Percentiles rank a stretch among this genome's conserved stretches.
These are phyloP conservation scores for Aurinia saxatilis DNA, from an alignment of 345 rosid species.

Conservation along the genomic window DNA sequence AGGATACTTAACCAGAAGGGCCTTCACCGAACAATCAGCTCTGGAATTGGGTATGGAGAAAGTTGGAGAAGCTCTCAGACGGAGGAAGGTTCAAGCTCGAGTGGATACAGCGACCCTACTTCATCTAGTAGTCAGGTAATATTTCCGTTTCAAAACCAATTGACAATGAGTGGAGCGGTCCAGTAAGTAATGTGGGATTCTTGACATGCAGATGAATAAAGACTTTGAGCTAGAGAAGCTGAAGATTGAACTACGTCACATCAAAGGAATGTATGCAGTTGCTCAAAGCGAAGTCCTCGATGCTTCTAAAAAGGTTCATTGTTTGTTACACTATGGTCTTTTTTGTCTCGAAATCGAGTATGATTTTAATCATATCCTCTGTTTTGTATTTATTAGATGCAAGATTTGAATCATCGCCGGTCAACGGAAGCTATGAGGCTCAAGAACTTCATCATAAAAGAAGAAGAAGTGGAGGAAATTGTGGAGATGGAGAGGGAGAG, in stretches of 20 bases:
- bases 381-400: slow-evolving; percentile 32
- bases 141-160: not conserved
- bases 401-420: slow-evolving; percentile 37
- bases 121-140: slow-evolving; percentile 48
- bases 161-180: not conserved
- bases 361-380: not conserved
- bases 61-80: slow-evolving; percentile 36
- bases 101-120: slow-evolving; percentile 36
- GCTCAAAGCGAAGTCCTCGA: slow-evolving; percentile 74
- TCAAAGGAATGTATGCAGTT: slow-evolving; percentile 60
- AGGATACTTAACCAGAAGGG: slow-evolving; percentile 28
- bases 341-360: not conserved
- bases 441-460: slow-evolving; percentile 41
- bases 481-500: slow-evolving; percentile 57
- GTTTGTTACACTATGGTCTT: not conserved
- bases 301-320: slow-evolving; percentile 75
- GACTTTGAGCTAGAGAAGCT: slow-evolving; percentile 82
- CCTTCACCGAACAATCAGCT: slow-evolving; percentile 26
- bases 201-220: slow-evolving; percentile 36
- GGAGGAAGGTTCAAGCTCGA: slow-evolving; percentile 42
- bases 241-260: slow-evolving; percentile 76
- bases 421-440: slow-evolving; percentile 53
- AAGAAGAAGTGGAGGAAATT: slow-evolving; percentile 46
- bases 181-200: not conserved
- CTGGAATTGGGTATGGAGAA: slow-evolving; percentile 28